Evolutionary conservation across 805 yeast species (phyloP).

Genomic region (Sugiyamaella qingdaonensis): DNA sequence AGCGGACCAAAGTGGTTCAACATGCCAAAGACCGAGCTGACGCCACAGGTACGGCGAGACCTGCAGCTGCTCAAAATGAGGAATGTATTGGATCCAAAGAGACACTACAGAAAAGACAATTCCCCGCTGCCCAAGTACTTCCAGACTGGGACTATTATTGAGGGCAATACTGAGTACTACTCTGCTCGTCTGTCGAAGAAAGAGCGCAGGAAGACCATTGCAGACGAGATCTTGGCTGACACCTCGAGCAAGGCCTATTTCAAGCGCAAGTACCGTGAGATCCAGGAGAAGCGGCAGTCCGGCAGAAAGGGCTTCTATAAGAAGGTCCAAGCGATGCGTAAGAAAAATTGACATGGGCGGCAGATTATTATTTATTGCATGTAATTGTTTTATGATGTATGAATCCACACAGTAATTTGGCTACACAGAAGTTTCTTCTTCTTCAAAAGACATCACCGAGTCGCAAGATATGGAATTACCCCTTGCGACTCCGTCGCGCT

Average conservation of each 20-base stretch:
- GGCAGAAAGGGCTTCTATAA: constrained; percentile 70
- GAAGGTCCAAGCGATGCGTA: constrained; percentile 57
- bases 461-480: too few species aligned
- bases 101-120: constrained; percentile 90
- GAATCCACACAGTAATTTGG: not conserved
- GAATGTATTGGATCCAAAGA: constrained; percentile 88
- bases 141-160: constrained; percentile 84
- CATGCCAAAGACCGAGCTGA: constrained; percentile 70
- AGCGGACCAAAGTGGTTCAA: constrained; percentile 74
- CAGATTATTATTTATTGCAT: not conserved
- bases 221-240: constrained; percentile 79
- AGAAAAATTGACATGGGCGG: constrained; percentile 33
- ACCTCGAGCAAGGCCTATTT: constrained; percentile 67
- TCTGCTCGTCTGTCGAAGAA: constrained; percentile 61
- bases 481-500: too few species aligned
- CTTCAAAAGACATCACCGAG: too few species aligned
- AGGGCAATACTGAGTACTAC: constrained; percentile 75
- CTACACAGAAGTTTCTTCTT: too few species aligned
- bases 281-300: constrained; percentile 57
- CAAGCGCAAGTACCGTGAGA: constrained; percentile 77
- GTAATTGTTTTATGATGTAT: not conserved
- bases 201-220: constrained; percentile 71
- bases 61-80: constrained; percentile 75
- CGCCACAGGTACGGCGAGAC: constrained; percentile 71
- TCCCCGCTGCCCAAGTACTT: constrained; percentile 64